phyloP scores from a whole-genome alignment of 2,329 filamentous ascomycete genomes.

The Diaporthe aspalathi region DNA sequence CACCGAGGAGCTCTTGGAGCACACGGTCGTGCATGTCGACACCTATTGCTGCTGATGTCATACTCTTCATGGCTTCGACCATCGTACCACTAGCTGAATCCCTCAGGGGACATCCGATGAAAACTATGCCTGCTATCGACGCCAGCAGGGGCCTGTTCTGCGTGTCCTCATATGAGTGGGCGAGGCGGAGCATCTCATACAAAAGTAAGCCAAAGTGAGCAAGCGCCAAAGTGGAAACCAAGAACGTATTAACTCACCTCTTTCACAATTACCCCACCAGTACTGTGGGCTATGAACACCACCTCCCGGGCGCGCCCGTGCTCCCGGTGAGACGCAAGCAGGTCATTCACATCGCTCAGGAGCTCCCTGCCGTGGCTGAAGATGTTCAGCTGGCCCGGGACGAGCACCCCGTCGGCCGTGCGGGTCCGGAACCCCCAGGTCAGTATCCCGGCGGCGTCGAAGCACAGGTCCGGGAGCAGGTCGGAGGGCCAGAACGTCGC shows the following conservation, averaged over 20 bases:
- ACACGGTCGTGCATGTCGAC: conserved; percentile 43
- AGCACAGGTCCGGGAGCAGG: conserved; percentile 47
- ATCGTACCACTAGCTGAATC: conserved; percentile 45
- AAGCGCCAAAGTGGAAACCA: not conserved
- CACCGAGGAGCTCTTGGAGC: conserved; percentile 46
- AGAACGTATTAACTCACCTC: conserved; percentile 42
- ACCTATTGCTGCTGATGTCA: conserved; percentile 44
- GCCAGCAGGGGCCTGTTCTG: conserved; percentile 44
- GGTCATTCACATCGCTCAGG: conserved; percentile 44
- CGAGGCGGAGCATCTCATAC: conserved; percentile 45
- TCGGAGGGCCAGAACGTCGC: conserved; percentile 48
- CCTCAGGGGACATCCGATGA: conserved; percentile 48
- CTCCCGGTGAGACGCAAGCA: conserved; percentile 35
- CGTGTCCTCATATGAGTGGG: conserved; percentile 43
- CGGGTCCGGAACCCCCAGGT: conserved; percentile 49
- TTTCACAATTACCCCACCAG: conserved; percentile 48
- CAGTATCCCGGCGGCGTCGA: conserved; percentile 44
- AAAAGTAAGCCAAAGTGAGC: conserved; percentile 19
- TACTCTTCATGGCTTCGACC: conserved; percentile 45
- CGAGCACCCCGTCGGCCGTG: conserved; percentile 42
- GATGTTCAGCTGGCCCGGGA: conserved; percentile 45
- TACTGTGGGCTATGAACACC: conserved; percentile 47
- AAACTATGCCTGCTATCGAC: conserved; percentile 45
- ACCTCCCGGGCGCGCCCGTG: conserved; percentile 41
- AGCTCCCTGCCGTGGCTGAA: conserved; percentile 47